Conservation (phyloP, 768 basidiomycete genomes). For the Boletus sp. region DNA sequence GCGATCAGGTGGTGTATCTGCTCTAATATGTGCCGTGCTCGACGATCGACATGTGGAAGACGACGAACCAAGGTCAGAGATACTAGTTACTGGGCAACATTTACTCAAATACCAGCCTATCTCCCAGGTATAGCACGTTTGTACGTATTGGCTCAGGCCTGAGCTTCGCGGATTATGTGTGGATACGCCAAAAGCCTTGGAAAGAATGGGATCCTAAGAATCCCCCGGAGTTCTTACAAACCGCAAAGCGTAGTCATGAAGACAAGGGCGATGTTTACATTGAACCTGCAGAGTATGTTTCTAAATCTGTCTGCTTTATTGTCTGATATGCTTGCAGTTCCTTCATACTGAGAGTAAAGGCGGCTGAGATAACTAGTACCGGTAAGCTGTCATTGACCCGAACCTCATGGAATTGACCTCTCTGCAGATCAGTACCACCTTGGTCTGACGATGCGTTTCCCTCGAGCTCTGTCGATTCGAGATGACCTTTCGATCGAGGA, state of each 20-base stretch:
- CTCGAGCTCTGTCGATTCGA: slow-evolving; percentile 76
- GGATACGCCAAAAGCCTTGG: slow-evolving; percentile 83
- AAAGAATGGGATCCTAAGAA: slow-evolving; percentile 72
- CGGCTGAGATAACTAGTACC: slow-evolving; percentile 80
- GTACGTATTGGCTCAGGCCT: slow-evolving; percentile 90
- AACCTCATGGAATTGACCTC: not conserved
- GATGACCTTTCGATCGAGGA: slow-evolving; percentile 74
- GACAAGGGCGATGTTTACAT: slow-evolving; percentile 92
- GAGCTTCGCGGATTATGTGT: slow-evolving; percentile 80
- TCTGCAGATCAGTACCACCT: slow-evolving; percentile 74
- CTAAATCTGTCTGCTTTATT: not conserved
- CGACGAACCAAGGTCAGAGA: slow-evolving; percentile 58
- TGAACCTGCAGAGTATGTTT: slow-evolving; percentile 77
- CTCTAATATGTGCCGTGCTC: slow-evolving; percentile 85
- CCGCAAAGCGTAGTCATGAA: slow-evolving; percentile 58
- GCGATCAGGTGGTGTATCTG: slow-evolving; percentile 86
- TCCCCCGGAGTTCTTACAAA: slow-evolving; percentile 68
- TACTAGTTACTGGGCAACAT: not conserved
- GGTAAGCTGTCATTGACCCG: slow-evolving; percentile 42
- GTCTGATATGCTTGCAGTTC: slow-evolving; percentile 52
- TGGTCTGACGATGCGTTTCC: slow-evolving; percentile 92
- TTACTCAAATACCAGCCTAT: not conserved
- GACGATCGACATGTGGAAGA: slow-evolving; percentile 60
- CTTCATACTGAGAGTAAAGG: slow-evolving; percentile 92
- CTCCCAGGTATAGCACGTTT: slow-evolving; percentile 75